Evolutionary conservation across 169 alveolate species (phyloP).

Genomic region (Eimeria tenella): DNA sequence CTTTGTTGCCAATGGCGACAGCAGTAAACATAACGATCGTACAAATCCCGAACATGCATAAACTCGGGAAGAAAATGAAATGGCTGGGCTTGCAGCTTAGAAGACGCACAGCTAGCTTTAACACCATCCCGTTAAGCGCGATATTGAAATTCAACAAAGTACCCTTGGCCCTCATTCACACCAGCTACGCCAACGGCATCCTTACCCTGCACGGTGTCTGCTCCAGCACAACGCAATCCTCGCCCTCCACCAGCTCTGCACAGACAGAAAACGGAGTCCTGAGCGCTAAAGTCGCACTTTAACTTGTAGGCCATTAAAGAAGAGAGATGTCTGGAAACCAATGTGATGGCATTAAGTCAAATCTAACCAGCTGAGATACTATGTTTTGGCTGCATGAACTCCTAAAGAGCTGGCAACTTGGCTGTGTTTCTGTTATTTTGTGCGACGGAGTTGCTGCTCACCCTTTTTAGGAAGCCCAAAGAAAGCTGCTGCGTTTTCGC

Average conservation of each 20-base stretch:
- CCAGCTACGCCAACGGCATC: not conserved
- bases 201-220: slow-evolving; percentile 62
- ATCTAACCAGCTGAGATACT: not conserved
- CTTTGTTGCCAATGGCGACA: too few species aligned
- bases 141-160: too few species aligned
- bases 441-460: not conserved
- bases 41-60: too few species aligned
- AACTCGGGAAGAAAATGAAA: too few species aligned
- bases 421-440: not conserved
- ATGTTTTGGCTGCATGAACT: not conserved
- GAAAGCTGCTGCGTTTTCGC: slow-evolving; percentile 74
- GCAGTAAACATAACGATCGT: too few species aligned
- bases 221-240: slow-evolving; percentile 68
- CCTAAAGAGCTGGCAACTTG: not conserved
- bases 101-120: too few species aligned
- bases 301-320: not conserved
- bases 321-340: not conserved
- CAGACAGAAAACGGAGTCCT: not conserved
- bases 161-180: too few species aligned
- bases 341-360: not conserved
- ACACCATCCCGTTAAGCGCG: too few species aligned
- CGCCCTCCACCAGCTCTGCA: slow-evolving; percentile 66
- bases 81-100: too few species aligned
- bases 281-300: not conserved
- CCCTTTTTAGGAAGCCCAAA: slow-evolving; percentile 69